phyloP scores from a whole-genome alignment of 208 protist species.

The Trichomonas vaginalis region DNA sequence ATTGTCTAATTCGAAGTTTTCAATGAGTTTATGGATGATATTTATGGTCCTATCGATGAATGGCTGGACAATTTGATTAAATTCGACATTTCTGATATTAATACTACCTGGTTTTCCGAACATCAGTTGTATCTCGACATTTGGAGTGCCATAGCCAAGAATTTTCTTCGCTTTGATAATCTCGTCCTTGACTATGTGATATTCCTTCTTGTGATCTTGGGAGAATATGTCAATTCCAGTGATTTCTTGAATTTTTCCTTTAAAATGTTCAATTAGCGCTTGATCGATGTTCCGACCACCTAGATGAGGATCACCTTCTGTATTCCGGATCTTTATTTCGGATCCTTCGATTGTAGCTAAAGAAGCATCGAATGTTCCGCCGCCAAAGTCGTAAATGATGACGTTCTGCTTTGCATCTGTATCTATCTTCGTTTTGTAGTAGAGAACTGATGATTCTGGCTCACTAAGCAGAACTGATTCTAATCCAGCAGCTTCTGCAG shows the following conservation, averaged over 20 bases:
- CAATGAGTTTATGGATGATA: background rate
- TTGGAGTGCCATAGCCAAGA: background rate
- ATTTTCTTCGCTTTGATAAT: constrained; percentile 69
- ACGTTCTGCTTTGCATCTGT: constrained; percentile 23
- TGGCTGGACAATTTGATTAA: background rate
- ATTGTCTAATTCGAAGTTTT: background rate
- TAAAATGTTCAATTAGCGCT: constrained; percentile 84
- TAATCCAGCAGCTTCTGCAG: constrained; percentile 61
- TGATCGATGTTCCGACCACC: constrained; percentile 84
- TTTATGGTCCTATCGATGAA: background rate
- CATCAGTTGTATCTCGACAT: background rate
- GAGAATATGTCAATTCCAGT: constrained; percentile 52
- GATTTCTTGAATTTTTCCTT: constrained; percentile 78
- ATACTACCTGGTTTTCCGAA: background rate
- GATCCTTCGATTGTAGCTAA: constrained; percentile 84
- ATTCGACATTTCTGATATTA: background rate
- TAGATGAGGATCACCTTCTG: constrained; percentile 92
- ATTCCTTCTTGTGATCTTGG: constrained; percentile 47
- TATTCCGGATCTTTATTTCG: constrained; percentile 71
- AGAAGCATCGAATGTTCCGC: constrained; percentile 73
- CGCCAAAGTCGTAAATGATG: constrained; percentile 48
- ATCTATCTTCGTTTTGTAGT: constrained; percentile 77
- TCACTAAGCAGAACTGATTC: constrained; percentile 97
- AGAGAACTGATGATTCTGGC: constrained; percentile 94
- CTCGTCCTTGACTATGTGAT: constrained; percentile 55